Conservation (phyloP, 2,329 filamentous ascomycete species). For the Chaetothyriales sp. region DNA sequence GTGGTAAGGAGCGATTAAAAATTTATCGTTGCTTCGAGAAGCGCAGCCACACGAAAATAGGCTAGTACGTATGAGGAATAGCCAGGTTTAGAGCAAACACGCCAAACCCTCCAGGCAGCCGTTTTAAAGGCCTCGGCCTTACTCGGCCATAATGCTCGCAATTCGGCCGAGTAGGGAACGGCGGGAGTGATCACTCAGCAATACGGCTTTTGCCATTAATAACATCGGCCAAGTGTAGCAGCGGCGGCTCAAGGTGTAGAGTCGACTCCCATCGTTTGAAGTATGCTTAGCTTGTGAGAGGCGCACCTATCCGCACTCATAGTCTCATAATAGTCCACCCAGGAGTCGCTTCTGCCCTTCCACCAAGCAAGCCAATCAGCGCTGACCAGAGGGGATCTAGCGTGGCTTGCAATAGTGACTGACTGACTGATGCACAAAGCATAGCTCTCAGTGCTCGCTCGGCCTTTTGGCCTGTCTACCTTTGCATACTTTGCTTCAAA, state of each 20-base stretch:
- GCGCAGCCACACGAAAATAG: slow-evolving; percentile 7
- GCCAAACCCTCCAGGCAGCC: not conserved
- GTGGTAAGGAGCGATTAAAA: slow-evolving; percentile 3
- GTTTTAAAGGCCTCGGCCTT: slow-evolving; percentile 2
- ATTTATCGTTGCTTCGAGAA: slow-evolving; percentile 4
- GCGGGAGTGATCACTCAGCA: not conserved
- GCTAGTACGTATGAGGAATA: slow-evolving; percentile 6
- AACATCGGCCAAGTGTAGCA: not conserved
- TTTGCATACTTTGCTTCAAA: no score
- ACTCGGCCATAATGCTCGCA: slow-evolving; percentile 7
- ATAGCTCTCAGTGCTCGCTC: not conserved
- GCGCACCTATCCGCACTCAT: not conserved
- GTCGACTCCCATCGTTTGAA: not conserved
- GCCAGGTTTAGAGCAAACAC: not conserved
- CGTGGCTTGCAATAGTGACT: no score
- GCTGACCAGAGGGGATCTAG: no score
- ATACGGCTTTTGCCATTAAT: not conserved
- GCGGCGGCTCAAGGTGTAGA: not conserved
- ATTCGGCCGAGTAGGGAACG: not conserved
- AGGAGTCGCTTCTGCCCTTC: not conserved
- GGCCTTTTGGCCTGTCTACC: not conserved
- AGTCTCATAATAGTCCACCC: not conserved
- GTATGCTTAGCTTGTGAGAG: no score
- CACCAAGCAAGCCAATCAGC: no score
- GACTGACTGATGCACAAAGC: not conserved